These are phyloP conservation scores for Paratrypanosoma confusum DNA, from an alignment of 208 protist species.

Conservation along the genomic window DNA sequence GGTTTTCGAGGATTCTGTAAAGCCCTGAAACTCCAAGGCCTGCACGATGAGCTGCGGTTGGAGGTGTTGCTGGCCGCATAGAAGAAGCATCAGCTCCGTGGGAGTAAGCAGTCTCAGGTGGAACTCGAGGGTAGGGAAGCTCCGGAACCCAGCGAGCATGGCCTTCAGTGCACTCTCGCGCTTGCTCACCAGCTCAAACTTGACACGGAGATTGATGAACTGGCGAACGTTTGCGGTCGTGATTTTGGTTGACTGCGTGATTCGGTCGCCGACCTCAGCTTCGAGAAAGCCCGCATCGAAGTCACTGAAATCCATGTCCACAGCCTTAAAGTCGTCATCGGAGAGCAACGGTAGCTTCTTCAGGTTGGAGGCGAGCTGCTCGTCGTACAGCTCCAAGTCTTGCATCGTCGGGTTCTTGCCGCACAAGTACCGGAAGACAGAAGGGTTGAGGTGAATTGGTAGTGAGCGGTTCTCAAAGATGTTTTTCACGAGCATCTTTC, in stretches of 20 bases:
- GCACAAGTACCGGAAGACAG: constrained; percentile 51
- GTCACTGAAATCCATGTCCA: constrained; percentile 32
- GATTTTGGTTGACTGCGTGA: constrained; percentile 21
- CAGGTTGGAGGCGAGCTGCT: constrained; percentile 21
- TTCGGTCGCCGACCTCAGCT: constrained; percentile 14
- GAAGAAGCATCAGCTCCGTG: constrained; percentile 40
- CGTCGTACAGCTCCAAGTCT: constrained; percentile 61
- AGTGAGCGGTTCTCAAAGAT: constrained; percentile 45
- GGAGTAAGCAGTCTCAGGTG: constrained; percentile 49
- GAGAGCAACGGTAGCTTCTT: constrained; percentile 43
- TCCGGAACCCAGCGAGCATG: constrained; percentile 42
- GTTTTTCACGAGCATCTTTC: constrained; percentile 54
- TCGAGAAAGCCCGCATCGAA: constrained; percentile 25
- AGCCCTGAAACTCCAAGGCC: constrained; percentile 47
- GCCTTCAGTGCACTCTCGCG: constrained; percentile 25
- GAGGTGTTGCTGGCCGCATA: constrained; percentile 52
- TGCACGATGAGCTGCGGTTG: constrained; percentile 28
- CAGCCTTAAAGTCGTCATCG: constrained; percentile 22
- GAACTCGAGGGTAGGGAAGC: constrained; percentile 14
- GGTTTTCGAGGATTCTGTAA: constrained; percentile 28
- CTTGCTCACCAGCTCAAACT: constrained; percentile 31
- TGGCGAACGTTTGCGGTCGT: constrained; percentile 39
- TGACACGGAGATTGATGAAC: constrained; percentile 37
- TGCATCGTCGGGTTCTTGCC: constrained; percentile 23
- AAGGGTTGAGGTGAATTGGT: constrained; percentile 43